Base-by-base conservation (phyloP, 1,139 yeast genomes). In the Suhomyces choctaworum region DNA sequence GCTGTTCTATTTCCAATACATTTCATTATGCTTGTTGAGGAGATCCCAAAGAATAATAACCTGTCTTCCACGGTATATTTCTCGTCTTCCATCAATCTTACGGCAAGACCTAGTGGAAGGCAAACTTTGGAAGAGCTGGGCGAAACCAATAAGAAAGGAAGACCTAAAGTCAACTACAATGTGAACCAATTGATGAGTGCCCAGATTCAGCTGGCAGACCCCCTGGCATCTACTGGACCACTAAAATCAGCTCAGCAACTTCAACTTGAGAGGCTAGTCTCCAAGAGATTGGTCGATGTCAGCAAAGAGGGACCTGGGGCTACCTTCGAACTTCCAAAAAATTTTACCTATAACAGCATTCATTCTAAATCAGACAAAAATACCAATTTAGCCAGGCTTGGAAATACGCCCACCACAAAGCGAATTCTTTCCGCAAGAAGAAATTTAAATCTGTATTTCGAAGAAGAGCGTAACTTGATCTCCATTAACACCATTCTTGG, bases 371-470 rank as follows among this genome's bases (percentile, higher is more conserved):
- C 50, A 11, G 55, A 54, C 9, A 51, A 52, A 15, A 48, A 45
- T 16, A 54, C 58, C 29, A 54, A 50, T 37, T 59, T 57, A 33
- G 47, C 65, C 7, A 56, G 71, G 36, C 52, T 62, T 16, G 76
- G 76, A 3, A 69, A 66, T 40, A 70, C 76, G 4, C 74, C 75
- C 5, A 57, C 72, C 9, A 68, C 76, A 1, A 70, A 70, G 47
- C 61, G 60, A 38, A 69, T 70, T 19, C 47, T 70, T 27, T 66
- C 75, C 19, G 74, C 76, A 1, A 55, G 71, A 31, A 57, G 76
- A 34, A 70, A 70, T 47, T 59, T 70, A 48, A 68, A 66, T 39
- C 67, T 62, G 62, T 70, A 70, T 44, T 70, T 69, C 41, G 76
- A 70, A 50, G 76, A 70, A 46, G 76, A 70, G 40, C 53, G 73